Evolutionary conservation across 257 asterid species (phyloP).

Genomic region (Solanum gracilifrons): DNA sequence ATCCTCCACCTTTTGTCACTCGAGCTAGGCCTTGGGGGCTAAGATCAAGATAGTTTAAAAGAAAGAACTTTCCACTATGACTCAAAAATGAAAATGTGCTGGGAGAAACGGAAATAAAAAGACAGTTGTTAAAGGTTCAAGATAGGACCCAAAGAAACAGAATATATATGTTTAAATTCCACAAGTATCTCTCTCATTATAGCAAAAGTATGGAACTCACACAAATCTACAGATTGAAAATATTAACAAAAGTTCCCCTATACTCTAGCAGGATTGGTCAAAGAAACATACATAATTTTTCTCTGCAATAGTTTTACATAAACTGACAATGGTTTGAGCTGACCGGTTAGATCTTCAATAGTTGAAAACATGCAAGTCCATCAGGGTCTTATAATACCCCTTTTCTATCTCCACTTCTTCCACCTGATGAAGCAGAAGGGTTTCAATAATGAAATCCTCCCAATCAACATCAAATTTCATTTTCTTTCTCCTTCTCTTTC

Average conservation of each 20-base stretch:
- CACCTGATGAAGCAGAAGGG: constrained; percentile 70
- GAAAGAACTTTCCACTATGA: background rate
- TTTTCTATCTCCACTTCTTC: constrained; percentile 71
- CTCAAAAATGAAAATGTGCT: background rate
- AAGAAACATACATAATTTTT: background rate
- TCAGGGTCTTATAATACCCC: constrained; percentile 61
- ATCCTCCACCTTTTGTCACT: background rate
- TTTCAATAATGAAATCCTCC: constrained; percentile 83
- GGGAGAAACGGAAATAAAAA: background rate
- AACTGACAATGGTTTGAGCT: background rate
- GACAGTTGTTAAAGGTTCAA: background rate
- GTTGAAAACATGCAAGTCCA: constrained; percentile 67
- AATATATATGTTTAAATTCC: background rate
- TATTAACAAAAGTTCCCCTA: background rate
- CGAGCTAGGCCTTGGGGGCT: background rate
- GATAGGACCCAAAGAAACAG: background rate
- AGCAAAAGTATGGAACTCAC: background rate
- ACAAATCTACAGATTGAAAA: background rate
- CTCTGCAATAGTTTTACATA: background rate
- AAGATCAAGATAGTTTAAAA: background rate
- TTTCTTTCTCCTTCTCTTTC: constrained; percentile 39
- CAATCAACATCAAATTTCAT: constrained; percentile 34
- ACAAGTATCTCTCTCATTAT: background rate
- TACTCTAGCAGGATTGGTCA: background rate
- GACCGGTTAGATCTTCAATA: background rate